Conservation (phyloP, 1,284 basidiomycete genomes). For the Malassezia slooffiae region DNA sequence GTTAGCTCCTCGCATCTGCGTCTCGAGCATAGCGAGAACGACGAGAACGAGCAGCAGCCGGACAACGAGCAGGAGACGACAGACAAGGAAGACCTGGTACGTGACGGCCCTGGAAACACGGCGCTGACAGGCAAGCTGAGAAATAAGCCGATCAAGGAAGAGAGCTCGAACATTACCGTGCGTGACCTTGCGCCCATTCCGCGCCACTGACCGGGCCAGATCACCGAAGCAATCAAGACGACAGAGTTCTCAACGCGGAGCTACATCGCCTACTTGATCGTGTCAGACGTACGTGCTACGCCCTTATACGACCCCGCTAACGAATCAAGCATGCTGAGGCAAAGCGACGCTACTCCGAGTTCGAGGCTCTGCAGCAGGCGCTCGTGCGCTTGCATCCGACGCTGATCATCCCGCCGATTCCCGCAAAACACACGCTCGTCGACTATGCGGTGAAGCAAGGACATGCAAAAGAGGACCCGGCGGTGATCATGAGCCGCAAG, state of each 20-base stretch:
- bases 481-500: constrained; percentile 80
- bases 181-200: not conserved
- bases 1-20: too few species aligned
- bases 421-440: constrained; percentile 85
- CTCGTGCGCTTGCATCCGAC: constrained; percentile 85
- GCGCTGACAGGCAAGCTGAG: too few species aligned
- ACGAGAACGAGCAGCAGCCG: too few species aligned
- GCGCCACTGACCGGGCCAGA: not conserved
- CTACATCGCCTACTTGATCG: constrained; percentile 12
- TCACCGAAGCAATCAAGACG: constrained; percentile 7
- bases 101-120: too few species aligned
- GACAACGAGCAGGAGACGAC: too few species aligned
- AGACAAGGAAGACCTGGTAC: too few species aligned
- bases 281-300: not conserved
- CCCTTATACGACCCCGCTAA: not conserved
- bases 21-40: too few species aligned
- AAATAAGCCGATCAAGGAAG: too few species aligned
- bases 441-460: constrained; percentile 96
- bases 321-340: constrained; percentile 58
- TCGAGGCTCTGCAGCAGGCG: constrained; percentile 77
- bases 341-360: constrained; percentile 88
- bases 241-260: constrained; percentile 3
- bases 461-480: constrained; percentile 90
- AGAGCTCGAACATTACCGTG: too few species aligned
- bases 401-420: constrained; percentile 91